phyloP scores from a whole-genome alignment of 1,284 basidiomycete genomes.

The Sphagnurus paluster region DNA sequence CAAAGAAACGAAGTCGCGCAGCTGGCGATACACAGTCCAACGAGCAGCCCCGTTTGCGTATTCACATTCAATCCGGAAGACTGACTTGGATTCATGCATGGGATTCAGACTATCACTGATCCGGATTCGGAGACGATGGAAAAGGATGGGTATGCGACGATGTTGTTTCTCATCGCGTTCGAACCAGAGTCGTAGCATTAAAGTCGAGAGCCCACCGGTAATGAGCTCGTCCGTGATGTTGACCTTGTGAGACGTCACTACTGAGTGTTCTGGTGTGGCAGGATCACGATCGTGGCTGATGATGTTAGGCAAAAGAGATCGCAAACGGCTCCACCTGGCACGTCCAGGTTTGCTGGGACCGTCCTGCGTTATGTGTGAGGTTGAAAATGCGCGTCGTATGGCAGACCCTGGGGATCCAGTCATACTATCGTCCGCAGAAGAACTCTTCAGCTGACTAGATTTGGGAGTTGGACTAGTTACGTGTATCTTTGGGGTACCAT shows the following conservation, averaged over 20 bases:
- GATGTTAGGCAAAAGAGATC: slow-evolving; percentile 64
- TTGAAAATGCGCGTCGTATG: slow-evolving; percentile 43
- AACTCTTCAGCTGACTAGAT: slow-evolving; percentile 5
- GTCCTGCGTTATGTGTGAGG: slow-evolving; percentile 37
- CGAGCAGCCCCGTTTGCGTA: slow-evolving; percentile 94
- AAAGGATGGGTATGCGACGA: slow-evolving; percentile 82
- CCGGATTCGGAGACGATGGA: slow-evolving; percentile 84
- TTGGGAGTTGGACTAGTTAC: too few species aligned
- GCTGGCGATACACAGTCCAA: slow-evolving; percentile 96
- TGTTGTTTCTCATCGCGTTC: slow-evolving; percentile 89
- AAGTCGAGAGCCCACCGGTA: slow-evolving; percentile 75
- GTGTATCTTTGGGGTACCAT: slow-evolving; percentile 8
- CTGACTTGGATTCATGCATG: slow-evolving; percentile 73
- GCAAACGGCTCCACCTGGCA: slow-evolving; percentile 61
- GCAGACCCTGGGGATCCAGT: slow-evolving; percentile 17
- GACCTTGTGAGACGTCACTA: slow-evolving; percentile 53
- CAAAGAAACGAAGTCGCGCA: slow-evolving; percentile 89
- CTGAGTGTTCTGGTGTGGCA: slow-evolving; percentile 40
- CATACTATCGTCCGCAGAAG: slow-evolving; percentile 17
- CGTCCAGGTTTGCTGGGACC: slow-evolving; percentile 34
- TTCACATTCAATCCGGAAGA: slow-evolving; percentile 94
- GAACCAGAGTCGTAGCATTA: slow-evolving; percentile 88
- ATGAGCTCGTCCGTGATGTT: slow-evolving; percentile 87
- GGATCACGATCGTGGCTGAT: slow-evolving; percentile 33
- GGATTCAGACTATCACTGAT: slow-evolving; percentile 88